phyloP scores from a whole-genome alignment of 176 grass and related monocot species.

The Aegilops tauschii region DNA sequence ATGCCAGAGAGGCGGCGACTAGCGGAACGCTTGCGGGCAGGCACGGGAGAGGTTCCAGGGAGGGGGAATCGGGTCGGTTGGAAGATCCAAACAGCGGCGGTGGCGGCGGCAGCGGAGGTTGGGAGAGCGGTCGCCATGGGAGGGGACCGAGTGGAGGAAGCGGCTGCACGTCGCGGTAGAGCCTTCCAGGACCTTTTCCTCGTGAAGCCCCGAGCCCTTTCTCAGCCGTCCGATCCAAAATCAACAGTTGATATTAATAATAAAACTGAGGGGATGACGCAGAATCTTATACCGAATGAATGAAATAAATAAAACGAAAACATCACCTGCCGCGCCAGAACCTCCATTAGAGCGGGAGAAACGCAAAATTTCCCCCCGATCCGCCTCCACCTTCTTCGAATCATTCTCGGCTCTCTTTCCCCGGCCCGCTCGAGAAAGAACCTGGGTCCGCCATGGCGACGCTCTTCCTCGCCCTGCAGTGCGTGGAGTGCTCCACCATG shows the following conservation, averaged over 20 bases:
- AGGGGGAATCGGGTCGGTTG: neutral
- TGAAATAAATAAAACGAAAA: neutral
- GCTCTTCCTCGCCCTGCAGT: constrained; percentile 77
- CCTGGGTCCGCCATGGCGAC: constrained; percentile 40
- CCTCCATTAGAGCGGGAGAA: constrained; percentile 1
- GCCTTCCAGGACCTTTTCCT: constrained; percentile 4
- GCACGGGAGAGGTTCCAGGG: neutral
- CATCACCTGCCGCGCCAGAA: neutral
- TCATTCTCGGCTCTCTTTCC: neutral
- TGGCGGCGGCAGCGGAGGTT: neutral
- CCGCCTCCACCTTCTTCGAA: neutral
- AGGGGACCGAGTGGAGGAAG: neutral
- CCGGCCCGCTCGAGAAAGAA: neutral
- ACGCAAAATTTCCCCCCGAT: neutral
- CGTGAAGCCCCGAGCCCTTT: neutral
- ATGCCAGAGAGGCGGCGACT: neutral
- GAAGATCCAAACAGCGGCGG: neutral
- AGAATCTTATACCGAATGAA: no score
- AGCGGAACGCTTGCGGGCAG: neutral
- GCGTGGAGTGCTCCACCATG: constrained; percentile 79
- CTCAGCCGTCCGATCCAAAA: neutral
- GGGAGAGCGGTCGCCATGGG: constrained; percentile 40
- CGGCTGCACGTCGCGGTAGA: constrained; percentile 12
- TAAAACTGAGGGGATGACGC: neutral
- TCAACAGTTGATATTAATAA: neutral